Conservation (phyloP, 2,329 filamentous ascomycete species). For the Stylonectria norvegica region DNA sequence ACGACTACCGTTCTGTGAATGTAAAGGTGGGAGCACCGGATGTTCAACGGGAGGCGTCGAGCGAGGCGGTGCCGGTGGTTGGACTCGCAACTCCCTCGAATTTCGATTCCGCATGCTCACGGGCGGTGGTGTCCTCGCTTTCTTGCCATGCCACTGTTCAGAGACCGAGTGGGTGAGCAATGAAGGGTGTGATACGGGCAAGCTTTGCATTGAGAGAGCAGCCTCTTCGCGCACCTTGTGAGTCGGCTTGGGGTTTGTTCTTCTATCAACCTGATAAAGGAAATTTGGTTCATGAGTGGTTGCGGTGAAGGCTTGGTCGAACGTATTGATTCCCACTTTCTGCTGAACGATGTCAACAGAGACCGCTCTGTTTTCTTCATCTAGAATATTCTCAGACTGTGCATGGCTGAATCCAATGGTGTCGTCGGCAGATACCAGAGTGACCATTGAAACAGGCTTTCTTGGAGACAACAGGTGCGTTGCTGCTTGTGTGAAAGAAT, state of each 20-base stretch:
- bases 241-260: slow-evolving; percentile 14
- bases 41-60: slow-evolving; percentile 15
- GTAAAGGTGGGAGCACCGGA: slow-evolving; percentile 15
- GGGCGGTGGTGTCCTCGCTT: slow-evolving; percentile 37
- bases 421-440: too few relatives aligned
- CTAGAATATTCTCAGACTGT: not conserved
- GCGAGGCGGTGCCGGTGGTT: slow-evolving; percentile 11
- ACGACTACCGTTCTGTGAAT: slow-evolving; percentile 18
- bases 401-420: not conserved
- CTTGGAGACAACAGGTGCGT: slow-evolving; percentile 13
- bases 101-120: slow-evolving; percentile 43
- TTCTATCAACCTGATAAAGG: too few relatives aligned
- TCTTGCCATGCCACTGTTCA: slow-evolving; percentile 20
- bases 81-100: slow-evolving; percentile 20
- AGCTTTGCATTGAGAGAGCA: slow-evolving; percentile 27
- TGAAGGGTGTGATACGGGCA: slow-evolving; percentile 18
- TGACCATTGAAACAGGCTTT: too few relatives aligned
- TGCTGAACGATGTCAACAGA: not conserved
- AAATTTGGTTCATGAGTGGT: too few relatives aligned
- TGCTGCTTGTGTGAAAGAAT: slow-evolving; percentile 16
- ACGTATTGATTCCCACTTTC: not conserved
- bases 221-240: too few relatives aligned
- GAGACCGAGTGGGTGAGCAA: slow-evolving; percentile 7
- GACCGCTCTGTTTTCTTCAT: not conserved
- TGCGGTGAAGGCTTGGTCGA: not conserved